These are phyloP conservation scores for Naganishia antarctica DNA, from an alignment of 768 basidiomycete genomes.

Conservation along the genomic window DNA sequence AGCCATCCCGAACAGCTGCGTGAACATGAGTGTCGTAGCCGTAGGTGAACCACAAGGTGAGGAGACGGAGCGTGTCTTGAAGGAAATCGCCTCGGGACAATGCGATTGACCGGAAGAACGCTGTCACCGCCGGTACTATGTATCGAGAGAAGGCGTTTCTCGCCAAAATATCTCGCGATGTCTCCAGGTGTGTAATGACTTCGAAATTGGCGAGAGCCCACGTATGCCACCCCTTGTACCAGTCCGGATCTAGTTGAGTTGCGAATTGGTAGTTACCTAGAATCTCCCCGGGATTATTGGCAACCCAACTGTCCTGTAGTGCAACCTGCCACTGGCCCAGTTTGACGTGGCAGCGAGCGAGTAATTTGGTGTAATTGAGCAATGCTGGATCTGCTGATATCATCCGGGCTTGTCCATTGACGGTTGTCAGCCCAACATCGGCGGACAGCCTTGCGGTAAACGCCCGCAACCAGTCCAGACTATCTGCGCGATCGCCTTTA, in stretches of 20 bases:
- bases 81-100: slow-evolving; percentile 82
- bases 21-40: slow-evolving; percentile 85
- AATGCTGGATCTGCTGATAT: slow-evolving; percentile 42
- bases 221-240: slow-evolving; percentile 99
- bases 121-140: slow-evolving; percentile 73
- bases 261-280: slow-evolving; percentile 77
- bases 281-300: slow-evolving; percentile 71
- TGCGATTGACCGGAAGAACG: slow-evolving; percentile 88
- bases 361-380: slow-evolving; percentile 68
- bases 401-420: slow-evolving; percentile 53
- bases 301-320: slow-evolving; percentile 70
- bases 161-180: slow-evolving; percentile 52
- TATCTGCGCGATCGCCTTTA: slow-evolving; percentile 63
- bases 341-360: slow-evolving; percentile 97
- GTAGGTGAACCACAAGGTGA: slow-evolving; percentile 98
- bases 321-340: slow-evolving; percentile 89
- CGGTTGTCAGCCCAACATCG: slow-evolving; percentile 65
- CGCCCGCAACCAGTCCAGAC: slow-evolving; percentile 71
- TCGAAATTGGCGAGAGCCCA: slow-evolving; percentile 98
- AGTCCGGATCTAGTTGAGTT: slow-evolving; percentile 84
- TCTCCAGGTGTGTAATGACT: slow-evolving; percentile 76
- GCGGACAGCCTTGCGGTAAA: slow-evolving; percentile 71
- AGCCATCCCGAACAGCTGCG: slow-evolving; percentile 78
- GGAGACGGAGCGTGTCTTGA: slow-evolving; percentile 84
- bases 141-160: slow-evolving; percentile 61